Percentiles rank a stretch among this genome's conserved stretches.
Conservation (phyloP, 805 yeast genomes). For the Candida maltosa region DNA sequence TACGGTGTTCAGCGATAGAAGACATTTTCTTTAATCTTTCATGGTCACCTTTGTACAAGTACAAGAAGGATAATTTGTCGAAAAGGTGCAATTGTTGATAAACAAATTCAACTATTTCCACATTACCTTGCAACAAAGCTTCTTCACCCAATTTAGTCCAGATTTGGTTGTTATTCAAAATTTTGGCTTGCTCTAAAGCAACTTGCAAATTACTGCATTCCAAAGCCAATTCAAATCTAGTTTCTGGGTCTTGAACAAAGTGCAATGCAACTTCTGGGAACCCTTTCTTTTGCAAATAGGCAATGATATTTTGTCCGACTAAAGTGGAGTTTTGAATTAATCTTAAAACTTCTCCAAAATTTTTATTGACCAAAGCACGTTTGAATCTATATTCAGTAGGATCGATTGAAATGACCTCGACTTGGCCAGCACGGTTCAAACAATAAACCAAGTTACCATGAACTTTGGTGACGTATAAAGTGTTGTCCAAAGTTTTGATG, state of each 20-base stretch:
- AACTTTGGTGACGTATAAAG: slow-evolving; percentile 77
- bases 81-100: slow-evolving; percentile 84
- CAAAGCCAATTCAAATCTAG: slow-evolving; percentile 91
- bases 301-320: slow-evolving; percentile 96
- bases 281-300: slow-evolving; percentile 90
- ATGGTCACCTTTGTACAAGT: slow-evolving; percentile 77
- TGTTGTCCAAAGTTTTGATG: slow-evolving; percentile 85
- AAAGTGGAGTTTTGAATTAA: slow-evolving; percentile 84
- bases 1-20: slow-evolving; percentile 83
- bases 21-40: slow-evolving; percentile 81
- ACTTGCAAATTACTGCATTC: slow-evolving; percentile 87
- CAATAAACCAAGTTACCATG: slow-evolving; percentile 71
- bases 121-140: slow-evolving; percentile 87
- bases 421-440: slow-evolving; percentile 80
- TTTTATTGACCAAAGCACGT: slow-evolving; percentile 83
- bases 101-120: slow-evolving; percentile 78
- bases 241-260: slow-evolving; percentile 94
- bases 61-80: slow-evolving; percentile 87
- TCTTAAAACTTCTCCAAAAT: slow-evolving; percentile 87
- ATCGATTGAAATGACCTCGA: slow-evolving; percentile 75
- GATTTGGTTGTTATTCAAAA: slow-evolving; percentile 59
- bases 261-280: slow-evolving; percentile 97
- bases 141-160: slow-evolving; percentile 86
- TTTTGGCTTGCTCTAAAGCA: slow-evolving; percentile 86
- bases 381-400: slow-evolving; percentile 97